Conservation (phyloP, 2,329 filamentous ascomycete species). For the Colletotrichum eremochloae region DNA sequence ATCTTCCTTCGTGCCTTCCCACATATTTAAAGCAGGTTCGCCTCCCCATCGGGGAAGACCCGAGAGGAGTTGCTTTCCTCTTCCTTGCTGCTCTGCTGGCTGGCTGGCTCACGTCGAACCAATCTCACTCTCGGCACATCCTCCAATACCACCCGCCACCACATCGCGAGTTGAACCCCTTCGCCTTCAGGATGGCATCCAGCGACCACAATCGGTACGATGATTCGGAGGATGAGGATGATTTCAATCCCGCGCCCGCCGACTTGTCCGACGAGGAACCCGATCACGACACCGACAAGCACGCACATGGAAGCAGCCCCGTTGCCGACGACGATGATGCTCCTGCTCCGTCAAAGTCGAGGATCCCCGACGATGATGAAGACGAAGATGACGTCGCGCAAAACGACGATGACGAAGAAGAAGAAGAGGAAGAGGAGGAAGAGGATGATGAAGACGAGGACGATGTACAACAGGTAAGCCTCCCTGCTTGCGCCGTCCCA, state of each 20-base stretch:
- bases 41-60: background rate
- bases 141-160: background rate
- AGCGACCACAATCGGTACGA: conserved; percentile 64
- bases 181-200: conserved; percentile 58
- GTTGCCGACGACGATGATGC: conserved; percentile 59
- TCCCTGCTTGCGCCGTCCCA: background rate
- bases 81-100: background rate
- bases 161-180: background rate
- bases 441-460: conserved; percentile 71
- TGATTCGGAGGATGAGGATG: conserved; percentile 83
- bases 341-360: conserved; percentile 36
- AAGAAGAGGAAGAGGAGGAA: conserved; percentile 54
- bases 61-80: background rate
- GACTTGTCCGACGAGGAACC: conserved; percentile 80
- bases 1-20: background rate
- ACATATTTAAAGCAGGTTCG: background rate
- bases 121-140: background rate
- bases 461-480: conserved; percentile 74
- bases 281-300: conserved; percentile 55
- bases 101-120: background rate
- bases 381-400: conserved; percentile 57
- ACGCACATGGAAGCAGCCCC: conserved; percentile 54
- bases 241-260: conserved; percentile 87
- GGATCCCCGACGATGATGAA: conserved; percentile 50
- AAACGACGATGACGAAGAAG: conserved; percentile 52